Evolutionary conservation across 176 grass and related monocot genomes (phyloP).

Genomic region (Paspalum notatum): DNA sequence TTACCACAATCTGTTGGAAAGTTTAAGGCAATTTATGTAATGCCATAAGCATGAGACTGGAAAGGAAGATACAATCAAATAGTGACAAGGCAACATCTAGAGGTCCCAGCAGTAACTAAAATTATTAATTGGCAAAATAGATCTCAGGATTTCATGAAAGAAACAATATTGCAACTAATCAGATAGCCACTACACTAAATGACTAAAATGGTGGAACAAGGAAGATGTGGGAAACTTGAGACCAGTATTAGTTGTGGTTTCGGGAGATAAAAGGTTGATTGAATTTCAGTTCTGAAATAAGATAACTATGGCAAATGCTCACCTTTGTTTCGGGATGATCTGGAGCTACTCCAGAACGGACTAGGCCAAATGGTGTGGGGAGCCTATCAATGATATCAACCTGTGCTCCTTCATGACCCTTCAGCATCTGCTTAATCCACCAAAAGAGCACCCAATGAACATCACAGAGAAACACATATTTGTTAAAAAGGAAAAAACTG

Average conservation of each 20-base stretch:
- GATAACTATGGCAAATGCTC: conserved; percentile 1
- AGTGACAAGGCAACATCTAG: neutral
- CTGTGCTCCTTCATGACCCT: conserved; percentile 59
- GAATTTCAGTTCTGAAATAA: conserved; percentile 5
- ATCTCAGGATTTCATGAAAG: neutral
- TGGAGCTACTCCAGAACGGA: conserved; percentile 86
- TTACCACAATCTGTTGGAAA: conserved; percentile 92
- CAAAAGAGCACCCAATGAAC: conserved; percentile 2
- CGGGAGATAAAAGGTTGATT: neutral
- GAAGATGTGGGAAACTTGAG: conserved; percentile 1
- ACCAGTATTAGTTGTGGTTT: neutral
- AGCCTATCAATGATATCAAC: conserved; percentile 88
- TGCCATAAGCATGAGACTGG: neutral
- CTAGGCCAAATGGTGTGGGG: conserved; percentile 83
- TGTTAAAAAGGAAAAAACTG: neutral
- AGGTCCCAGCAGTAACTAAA: neutral
- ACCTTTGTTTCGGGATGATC: conserved; percentile 98
- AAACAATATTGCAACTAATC: neutral
- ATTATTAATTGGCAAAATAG: neutral
- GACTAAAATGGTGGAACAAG: neutral
- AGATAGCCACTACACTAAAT: neutral
- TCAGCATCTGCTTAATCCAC: conserved; percentile 69
- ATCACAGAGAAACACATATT: neutral
- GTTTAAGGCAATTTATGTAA: conserved; percentile 26
- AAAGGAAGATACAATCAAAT: conserved; percentile 14